A percentile compares a stretch with the other conserved stretches of the same genome.
Evolutionary conservation across 2,329 filamentous ascomycete species (phyloP).

Genomic region (Kalmusia sp.): DNA sequence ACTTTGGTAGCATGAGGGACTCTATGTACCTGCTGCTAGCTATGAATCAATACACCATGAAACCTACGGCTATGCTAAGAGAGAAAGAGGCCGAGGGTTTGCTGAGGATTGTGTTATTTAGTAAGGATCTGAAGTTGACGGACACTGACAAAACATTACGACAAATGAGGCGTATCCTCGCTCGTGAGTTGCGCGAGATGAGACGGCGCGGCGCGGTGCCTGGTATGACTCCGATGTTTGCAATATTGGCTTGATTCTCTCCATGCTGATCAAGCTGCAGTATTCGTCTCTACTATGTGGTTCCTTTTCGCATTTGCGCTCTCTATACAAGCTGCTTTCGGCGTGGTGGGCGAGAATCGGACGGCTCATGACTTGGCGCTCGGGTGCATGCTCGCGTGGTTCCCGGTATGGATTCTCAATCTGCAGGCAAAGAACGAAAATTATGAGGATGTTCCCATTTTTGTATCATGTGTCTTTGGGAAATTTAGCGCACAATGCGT

Average conservation of each 20-base stretch:
- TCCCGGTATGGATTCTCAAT: no score
- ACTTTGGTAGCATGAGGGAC: slow-evolving; percentile 51
- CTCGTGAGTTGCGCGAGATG: slow-evolving; percentile 49
- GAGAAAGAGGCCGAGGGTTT: slow-evolving; percentile 48
- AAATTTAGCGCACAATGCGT: no score
- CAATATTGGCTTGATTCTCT: rapidly evolving
- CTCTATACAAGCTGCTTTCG: slow-evolving; percentile 47
- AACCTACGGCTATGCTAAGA: slow-evolving; percentile 26
- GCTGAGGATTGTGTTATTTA: slow-evolving; percentile 50
- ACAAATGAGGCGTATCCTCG: slow-evolving; percentile 44
- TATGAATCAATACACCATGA: slow-evolving; percentile 55
- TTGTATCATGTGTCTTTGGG: no score
- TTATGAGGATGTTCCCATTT: no score
- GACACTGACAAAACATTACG: slow-evolving; percentile 37
- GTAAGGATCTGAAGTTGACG: slow-evolving; percentile 43
- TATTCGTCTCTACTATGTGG: slow-evolving; percentile 53
- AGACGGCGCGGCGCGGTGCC: slow-evolving; percentile 51
- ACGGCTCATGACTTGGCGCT: slow-evolving; percentile 55
- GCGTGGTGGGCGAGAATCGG: slow-evolving; percentile 46
- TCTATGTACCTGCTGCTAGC: slow-evolving; percentile 54
- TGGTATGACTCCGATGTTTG: no score
- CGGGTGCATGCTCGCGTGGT: slow-evolving; percentile 54
- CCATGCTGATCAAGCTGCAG: slow-evolving; percentile 14
- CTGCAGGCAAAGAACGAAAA: no score
- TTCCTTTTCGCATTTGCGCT: slow-evolving; percentile 50